These are phyloP conservation scores for Larix kaempferi DNA, from an alignment of 75 land plant genomes.

Conservation along the genomic window DNA sequence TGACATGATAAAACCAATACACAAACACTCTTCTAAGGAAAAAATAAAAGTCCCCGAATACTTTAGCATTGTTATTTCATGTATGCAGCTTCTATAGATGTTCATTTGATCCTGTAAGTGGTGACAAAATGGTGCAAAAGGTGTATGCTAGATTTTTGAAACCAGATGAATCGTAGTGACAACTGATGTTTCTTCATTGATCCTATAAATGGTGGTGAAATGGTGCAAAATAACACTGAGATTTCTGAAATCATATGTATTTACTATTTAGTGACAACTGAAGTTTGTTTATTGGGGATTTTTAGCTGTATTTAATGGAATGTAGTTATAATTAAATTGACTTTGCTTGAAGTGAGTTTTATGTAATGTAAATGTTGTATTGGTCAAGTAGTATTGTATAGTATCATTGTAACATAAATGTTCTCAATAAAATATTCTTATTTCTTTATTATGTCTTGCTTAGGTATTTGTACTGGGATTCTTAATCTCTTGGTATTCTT, in stretches of 20 bases:
- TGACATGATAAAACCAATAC: not conserved
- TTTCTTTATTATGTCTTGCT: too few relatives aligned
- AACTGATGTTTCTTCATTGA: too few relatives aligned
- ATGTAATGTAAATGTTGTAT: too few relatives aligned
- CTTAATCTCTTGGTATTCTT: too few relatives aligned
- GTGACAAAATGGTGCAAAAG: constrained; percentile 70
- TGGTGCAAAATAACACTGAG: not conserved
- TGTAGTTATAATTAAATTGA: too few relatives aligned
- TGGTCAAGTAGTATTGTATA: too few relatives aligned
- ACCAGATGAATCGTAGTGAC: constrained; percentile 11
- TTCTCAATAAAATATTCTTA: too few relatives aligned
- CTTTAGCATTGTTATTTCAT: not conserved
- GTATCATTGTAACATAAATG: too few relatives aligned
- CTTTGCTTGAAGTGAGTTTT: too few relatives aligned
- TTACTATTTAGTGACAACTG: not conserved
- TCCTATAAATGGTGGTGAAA: not conserved
- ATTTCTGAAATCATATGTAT: constrained; percentile 43
- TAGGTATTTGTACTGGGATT: too few relatives aligned
- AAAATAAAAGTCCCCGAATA: not conserved
- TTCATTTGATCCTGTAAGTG: constrained; percentile 64
- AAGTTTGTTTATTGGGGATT: too few relatives aligned
- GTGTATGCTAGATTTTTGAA: constrained; percentile 53
- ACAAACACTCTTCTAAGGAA: not conserved
- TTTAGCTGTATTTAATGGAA: too few relatives aligned
- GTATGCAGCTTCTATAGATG: constrained; percentile 71